Evolutionary conservation across 345 rosid species (phyloP).

Genomic region (Durio zibethinus): DNA sequence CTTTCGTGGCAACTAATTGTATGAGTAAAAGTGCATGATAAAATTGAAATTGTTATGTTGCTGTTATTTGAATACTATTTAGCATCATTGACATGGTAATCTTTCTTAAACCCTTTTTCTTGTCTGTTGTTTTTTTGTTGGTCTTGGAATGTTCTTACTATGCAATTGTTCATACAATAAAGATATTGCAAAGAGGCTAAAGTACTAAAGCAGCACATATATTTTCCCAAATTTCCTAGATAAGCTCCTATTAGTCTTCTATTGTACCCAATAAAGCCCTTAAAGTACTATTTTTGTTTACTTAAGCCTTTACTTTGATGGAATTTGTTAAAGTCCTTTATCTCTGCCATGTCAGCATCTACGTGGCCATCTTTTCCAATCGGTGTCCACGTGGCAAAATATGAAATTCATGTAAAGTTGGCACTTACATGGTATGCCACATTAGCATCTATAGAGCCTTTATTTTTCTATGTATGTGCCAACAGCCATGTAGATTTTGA

Average conservation of each 20-base stretch:
- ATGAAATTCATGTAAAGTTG: background rate
- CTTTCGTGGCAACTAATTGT: background rate
- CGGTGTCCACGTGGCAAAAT: background rate
- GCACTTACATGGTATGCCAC: background rate
- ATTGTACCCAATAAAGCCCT: background rate
- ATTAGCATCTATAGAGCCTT: background rate
- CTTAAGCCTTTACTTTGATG: background rate
- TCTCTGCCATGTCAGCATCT: background rate
- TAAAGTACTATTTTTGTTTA: background rate
- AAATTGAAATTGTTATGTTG: background rate
- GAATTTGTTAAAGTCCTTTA: background rate
- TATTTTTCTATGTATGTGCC: background rate
- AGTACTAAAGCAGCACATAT: background rate
- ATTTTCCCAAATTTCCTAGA: background rate
- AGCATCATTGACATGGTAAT: background rate
- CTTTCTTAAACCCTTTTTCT: background rate
- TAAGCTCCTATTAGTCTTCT: background rate
- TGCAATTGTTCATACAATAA: background rate
- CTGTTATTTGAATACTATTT: background rate
- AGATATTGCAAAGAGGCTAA: background rate
- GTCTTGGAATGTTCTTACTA: background rate
- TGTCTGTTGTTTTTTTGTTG: background rate
- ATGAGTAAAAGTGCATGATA: background rate
- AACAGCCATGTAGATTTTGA: background rate
- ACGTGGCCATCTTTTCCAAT: background rate